Evolutionary conservation across 129 eudicot genomes (phyloP), one percentile per base, ranked within the genome.

Genomic region (Glebionis coronaria): DNA sequence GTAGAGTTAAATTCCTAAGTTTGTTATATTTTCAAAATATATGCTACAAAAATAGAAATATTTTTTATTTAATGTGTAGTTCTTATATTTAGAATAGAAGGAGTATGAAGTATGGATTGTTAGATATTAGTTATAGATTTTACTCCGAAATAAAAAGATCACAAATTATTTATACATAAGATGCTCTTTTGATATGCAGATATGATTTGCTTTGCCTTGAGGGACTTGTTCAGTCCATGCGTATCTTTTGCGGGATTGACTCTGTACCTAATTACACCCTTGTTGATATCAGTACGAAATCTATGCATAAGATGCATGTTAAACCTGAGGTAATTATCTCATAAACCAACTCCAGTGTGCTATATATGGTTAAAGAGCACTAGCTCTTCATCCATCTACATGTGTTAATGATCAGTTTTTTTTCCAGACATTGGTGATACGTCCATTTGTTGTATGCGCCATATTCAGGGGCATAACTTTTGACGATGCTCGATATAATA

Each of bases 201-300:
- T 89, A 87, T 87, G 99, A 94, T 77, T 83, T 94, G 87, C 97
- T 94, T 71, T 94, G 99, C 71, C 90, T 94, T 44, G 99, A 94
- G 80, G 99, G 99, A 19, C 84, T 94, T 76, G 95, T 87, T 4
- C 93, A 79, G 69, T 82, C 99, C 27, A 85, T 94, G 16, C 93
- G 97, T 27, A 75, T 94, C 27, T 89, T 94, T 66, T 64, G 67
- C 50, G 90, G 91, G 64, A 62, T 79, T 60, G 93, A 94, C 71
- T 82, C 91, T 8, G 80, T 84, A 46, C 99, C 99, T 3, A 80
- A 57, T 3, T 93, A 86, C 77, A 82, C 46, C 23, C 69, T 87
- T 65, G 79, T 87, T 9, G 35, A 31, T 49, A 73, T 81, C 54
- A 56, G 69, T 44, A 65, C 57, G 55, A 82, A 78, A 44, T 94